Percentiles rank a stretch among this genome's conserved stretches.
Conservation (phyloP, 2,329 filamentous ascomycete genomes). For the Ampelomyces quisqualis region DNA sequence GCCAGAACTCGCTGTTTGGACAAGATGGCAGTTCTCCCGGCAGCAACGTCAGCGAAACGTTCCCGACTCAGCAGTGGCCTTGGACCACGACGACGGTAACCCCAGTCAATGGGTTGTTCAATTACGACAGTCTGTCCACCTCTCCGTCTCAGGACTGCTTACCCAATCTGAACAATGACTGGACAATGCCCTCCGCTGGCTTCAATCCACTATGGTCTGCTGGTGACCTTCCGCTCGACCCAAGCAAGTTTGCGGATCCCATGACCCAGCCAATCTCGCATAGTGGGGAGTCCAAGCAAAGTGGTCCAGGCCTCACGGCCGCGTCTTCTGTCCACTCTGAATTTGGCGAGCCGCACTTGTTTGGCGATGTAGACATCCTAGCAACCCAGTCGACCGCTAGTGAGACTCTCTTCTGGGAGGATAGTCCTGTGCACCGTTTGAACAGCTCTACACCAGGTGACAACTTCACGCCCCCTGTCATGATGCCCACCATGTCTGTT, state of each 20-base stretch:
- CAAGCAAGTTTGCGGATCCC: conserved; percentile 40
- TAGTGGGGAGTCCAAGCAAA: conserved; percentile 45
- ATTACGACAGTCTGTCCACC: conserved; percentile 41
- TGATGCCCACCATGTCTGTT: conserved; percentile 24
- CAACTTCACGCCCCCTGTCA: conserved; percentile 24
- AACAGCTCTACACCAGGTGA: conserved; percentile 28
- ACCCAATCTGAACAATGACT: conserved; percentile 39
- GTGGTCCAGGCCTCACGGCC: conserved; percentile 43
- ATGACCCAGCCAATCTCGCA: conserved; percentile 44
- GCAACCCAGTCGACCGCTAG: conserved; percentile 32
- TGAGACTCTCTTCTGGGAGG: conserved; percentile 43
- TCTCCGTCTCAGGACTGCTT: conserved; percentile 44
- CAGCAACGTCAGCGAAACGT: conserved; percentile 36
- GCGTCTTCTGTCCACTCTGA: conserved; percentile 47
- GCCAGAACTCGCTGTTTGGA: conserved; percentile 23
- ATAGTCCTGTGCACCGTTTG: conserved; percentile 38
- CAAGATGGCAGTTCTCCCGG: conserved; percentile 40
- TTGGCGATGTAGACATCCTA: conserved; percentile 40
- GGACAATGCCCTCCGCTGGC: conserved; percentile 39
- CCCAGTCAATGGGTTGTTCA: conserved; percentile 33
- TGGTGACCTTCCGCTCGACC: conserved; percentile 44
- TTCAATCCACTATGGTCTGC: conserved; percentile 44
- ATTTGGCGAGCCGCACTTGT: conserved; percentile 38
- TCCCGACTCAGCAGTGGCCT: conserved; percentile 38
- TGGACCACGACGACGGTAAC: conserved; percentile 31